Conservation (phyloP, 2,329 filamentous ascomycete genomes). For the Aspergillus sp. region DNA sequence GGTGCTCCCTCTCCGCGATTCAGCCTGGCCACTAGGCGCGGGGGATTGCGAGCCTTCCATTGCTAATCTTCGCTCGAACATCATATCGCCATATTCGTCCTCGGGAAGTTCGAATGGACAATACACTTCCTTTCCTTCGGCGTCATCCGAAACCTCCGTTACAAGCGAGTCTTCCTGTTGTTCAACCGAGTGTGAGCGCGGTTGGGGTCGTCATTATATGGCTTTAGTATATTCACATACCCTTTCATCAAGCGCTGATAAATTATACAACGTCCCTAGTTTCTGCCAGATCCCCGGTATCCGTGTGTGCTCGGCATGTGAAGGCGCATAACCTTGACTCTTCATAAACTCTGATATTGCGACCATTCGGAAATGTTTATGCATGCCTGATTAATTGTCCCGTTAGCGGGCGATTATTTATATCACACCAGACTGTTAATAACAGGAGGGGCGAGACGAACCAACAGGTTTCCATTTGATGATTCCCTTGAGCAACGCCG, state of each 20-base stretch:
- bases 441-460: slow-evolving; percentile 36
- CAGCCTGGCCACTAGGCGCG: slow-evolving; percentile 32
- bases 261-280: slow-evolving; percentile 77
- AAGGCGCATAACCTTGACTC: slow-evolving; percentile 73
- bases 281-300: slow-evolving; percentile 93
- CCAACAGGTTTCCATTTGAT: slow-evolving; percentile 97
- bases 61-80: slow-evolving; percentile 49
- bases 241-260: slow-evolving; percentile 81
- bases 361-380: slow-evolving; percentile 92
- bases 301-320: slow-evolving; percentile 70
- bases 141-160: slow-evolving; percentile 58
- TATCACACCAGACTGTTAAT: neutral
- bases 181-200: slow-evolving; percentile 4
- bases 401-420: slow-evolving; percentile 1
- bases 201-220: neutral
- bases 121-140: slow-evolving; percentile 55
- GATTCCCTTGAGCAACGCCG: slow-evolving; percentile 86
- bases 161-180: slow-evolving; percentile 55
- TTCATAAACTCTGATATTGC: slow-evolving; percentile 77
- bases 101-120: slow-evolving; percentile 66
- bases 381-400: slow-evolving; percentile 60
- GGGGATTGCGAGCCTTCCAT: slow-evolving; percentile 46
- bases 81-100: slow-evolving; percentile 48
- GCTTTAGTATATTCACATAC: slow-evolving; percentile 53
- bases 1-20: slow-evolving; percentile 45